Base-by-base conservation (phyloP, 106 monocot species). In the Vanilla planifolia region DNA sequence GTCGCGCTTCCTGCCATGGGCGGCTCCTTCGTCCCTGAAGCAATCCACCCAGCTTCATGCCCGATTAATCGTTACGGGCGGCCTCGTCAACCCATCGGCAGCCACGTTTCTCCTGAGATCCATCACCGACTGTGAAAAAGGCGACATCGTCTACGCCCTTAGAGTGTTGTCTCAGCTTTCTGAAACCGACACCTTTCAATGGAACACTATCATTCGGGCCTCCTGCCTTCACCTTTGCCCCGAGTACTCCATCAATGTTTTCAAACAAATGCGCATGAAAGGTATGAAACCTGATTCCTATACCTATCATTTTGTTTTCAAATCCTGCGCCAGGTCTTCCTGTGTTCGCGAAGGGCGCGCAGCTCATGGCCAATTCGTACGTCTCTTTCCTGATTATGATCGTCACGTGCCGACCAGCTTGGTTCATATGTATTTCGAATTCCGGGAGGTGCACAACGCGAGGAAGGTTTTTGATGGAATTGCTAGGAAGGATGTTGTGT, bases 261-360 rank as follows among this genome's bases (percentile, higher is more conserved):
- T 61, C 59, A 39, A 9, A 22, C 75, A 35, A 20, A 86, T 92
- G 82, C 77, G 45, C 15, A 41, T 47, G n/a, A 32, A 23, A 3
- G 75, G 56, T 20, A 40, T 64, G 4, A 32, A 11, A 2, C 68
- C 71, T 5, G 82, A 86, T 43, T 39, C 62, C 1, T 72, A 72
- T 48, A 86, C 92, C 2, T 92, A 83, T 51, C 59, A 50, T 24
- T 71, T 75, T 75, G 24, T 86, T 14, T 77, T 92, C 75, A 80
- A 71, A 51, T 74, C 83, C 11, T 83, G 71, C 43, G 33, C 39
- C 34, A 9, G 42, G 28, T 48, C 66, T 2, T 40, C 32, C 13
- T 39, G 25, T 0, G 20, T 43, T 29, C 24, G n/a, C 11, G 64
- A 70, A 39, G 82, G 80, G 1, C 23, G 16, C 33, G n/a, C 52